These are phyloP conservation scores for Waltergamsia citrina DNA, from an alignment of 2,329 filamentous ascomycete species.

Conservation along the genomic window DNA sequence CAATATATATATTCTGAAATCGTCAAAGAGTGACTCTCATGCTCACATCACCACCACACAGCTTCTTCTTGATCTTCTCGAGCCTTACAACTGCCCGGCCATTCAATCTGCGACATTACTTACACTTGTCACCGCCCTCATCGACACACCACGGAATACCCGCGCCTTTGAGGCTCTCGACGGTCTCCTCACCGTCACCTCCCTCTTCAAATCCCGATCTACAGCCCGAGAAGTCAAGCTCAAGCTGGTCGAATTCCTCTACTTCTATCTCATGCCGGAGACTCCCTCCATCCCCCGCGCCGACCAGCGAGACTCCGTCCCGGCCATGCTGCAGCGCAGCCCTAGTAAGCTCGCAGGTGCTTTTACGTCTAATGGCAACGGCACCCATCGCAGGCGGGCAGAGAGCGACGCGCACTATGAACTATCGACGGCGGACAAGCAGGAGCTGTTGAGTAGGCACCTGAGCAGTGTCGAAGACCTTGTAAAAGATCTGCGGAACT, in stretches of 20 bases:
- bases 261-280: conserved; percentile 98
- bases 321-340: conserved; percentile 52
- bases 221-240: conserved; percentile 86
- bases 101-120: conserved; percentile 87
- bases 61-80: conserved; percentile 88
- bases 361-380: conserved; percentile 28
- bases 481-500: conserved; percentile 74
- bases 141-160: conserved; percentile 80
- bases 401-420: conserved; percentile 29
- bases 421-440: conserved; percentile 73
- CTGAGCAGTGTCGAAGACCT: conserved; percentile 77
- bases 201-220: conserved; percentile 80
- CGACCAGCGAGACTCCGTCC: conserved; percentile 31
- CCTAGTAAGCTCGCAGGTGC: conserved; percentile 58
- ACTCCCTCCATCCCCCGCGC: conserved; percentile 47
- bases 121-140: conserved; percentile 79
- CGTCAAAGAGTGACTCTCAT: conserved; percentile 3
- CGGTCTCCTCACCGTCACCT: conserved; percentile 83
- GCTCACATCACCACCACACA: conserved; percentile 22
- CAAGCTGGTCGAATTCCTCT: conserved; percentile 93
- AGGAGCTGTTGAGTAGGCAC: conserved; percentile 65
- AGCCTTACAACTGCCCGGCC: conserved; percentile 81
- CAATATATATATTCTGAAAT: not conserved
- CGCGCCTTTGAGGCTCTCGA: conserved; percentile 88
- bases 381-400: conserved; percentile 10